These are phyloP conservation scores for Pestalotiopsis sp. DNA, from an alignment of 2,329 filamentous ascomycete species.

Conservation along the genomic window DNA sequence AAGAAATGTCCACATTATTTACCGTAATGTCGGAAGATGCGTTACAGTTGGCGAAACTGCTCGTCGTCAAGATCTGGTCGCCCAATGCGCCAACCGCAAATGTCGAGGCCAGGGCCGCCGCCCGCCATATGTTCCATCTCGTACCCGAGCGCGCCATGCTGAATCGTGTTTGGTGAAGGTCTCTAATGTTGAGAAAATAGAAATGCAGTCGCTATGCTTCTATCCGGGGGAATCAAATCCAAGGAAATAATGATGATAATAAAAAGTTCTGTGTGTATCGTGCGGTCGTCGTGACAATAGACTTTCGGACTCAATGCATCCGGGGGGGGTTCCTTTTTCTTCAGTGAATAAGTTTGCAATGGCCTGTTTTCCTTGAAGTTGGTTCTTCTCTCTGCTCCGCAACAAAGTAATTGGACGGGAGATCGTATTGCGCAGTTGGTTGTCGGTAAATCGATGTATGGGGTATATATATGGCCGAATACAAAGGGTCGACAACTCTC, in stretches of 20 bases:
- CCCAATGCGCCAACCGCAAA: slow-evolving; percentile 55
- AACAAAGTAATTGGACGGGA: slow-evolving; percentile 2
- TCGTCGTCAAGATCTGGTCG: slow-evolving; percentile 74
- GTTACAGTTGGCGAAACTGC: slow-evolving; percentile 75
- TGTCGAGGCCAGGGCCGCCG: slow-evolving; percentile 34
- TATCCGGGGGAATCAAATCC: background rate
- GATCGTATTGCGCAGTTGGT: background rate
- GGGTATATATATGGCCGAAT: slow-evolving; percentile 1
- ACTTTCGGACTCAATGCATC: background rate
- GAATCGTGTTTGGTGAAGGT: background rate
- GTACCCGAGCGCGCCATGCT: slow-evolving; percentile 25
- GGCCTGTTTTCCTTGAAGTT: background rate
- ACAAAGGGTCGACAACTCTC: slow-evolving; percentile 10
- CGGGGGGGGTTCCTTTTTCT: background rate
- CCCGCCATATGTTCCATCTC: slow-evolving; percentile 28
- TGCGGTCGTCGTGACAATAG: background rate
- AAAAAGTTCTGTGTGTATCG: background rate
- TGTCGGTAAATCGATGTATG: background rate
- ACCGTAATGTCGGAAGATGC: slow-evolving; percentile 64
- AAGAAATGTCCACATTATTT: slow-evolving; percentile 73
- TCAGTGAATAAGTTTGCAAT: background rate
- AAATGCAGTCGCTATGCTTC: slow-evolving; percentile 7
- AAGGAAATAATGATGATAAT: background rate
- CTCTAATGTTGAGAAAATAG: background rate
- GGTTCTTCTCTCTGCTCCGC: background rate